phyloP scores from a whole-genome alignment of 768 basidiomycete species.

The Leccinum pellstonianum region DNA sequence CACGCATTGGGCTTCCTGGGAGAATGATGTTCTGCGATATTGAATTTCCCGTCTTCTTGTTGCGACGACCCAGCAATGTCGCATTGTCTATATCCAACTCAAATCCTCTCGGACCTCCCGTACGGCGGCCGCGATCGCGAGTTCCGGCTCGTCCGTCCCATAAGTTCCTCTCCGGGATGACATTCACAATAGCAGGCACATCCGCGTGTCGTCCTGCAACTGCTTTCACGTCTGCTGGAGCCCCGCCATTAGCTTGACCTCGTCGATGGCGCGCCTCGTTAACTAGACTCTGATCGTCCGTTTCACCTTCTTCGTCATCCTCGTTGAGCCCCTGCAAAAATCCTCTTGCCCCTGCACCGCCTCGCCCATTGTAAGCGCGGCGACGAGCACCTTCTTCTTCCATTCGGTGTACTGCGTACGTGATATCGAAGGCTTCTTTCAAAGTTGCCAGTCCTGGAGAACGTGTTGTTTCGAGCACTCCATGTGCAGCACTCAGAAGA shows the following conservation, averaged over 20 bases:
- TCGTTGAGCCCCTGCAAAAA: slow-evolving; percentile 89
- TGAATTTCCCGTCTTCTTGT: slow-evolving; percentile 42
- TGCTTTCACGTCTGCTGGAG: slow-evolving; percentile 8
- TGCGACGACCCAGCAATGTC: slow-evolving; percentile 77
- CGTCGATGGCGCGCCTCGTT: slow-evolving; percentile 47
- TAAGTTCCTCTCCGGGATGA: slow-evolving; percentile 21
- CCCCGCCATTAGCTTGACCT: slow-evolving; percentile 31
- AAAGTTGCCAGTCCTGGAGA: slow-evolving; percentile 92
- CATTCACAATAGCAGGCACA: slow-evolving; percentile 13
- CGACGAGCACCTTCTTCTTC: slow-evolving; percentile 94
- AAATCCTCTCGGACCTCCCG: slow-evolving; percentile 45
- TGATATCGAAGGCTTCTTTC: slow-evolving; percentile 98
- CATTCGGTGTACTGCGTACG: slow-evolving; percentile 99
- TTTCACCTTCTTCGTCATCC: slow-evolving; percentile 74
- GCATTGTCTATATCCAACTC: slow-evolving; percentile 87
- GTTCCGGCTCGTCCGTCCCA: slow-evolving; percentile 72
- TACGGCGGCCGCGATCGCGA: slow-evolving; percentile 51
- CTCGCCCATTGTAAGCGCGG: slow-evolving; percentile 75
- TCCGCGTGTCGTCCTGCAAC: slow-evolving; percentile 12
- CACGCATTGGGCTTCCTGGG: slow-evolving; percentile 36
- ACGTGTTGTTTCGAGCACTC: slow-evolving; percentile 69
- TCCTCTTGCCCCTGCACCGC: slow-evolving; percentile 73
- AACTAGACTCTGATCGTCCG: slow-evolving; percentile 47
- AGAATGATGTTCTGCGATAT: slow-evolving; percentile 27
- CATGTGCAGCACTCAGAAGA: slow-evolving; percentile 75